Evolutionary conservation across 805 yeast genomes (phyloP).

Genomic region (Barnettozyma salicaria): DNA sequence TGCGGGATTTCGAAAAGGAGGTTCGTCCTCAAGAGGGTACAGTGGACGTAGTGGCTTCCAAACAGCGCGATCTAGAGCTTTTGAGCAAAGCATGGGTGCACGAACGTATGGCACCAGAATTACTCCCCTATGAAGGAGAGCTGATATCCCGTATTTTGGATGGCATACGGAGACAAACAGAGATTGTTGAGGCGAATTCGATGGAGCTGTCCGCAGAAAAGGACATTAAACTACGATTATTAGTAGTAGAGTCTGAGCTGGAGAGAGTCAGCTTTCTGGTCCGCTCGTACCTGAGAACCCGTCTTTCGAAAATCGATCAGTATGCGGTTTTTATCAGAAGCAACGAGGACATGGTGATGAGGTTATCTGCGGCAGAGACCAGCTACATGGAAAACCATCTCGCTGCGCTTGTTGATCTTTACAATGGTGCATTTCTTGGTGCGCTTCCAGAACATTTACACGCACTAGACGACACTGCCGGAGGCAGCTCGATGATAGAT

Average conservation of each 20-base stretch:
- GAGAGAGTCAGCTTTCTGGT: constrained; percentile 80
- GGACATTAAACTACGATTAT: constrained; percentile 69
- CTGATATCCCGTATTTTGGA: constrained; percentile 52
- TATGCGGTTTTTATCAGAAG: constrained; percentile 55
- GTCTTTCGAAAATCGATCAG: constrained; percentile 63
- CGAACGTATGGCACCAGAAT: constrained; percentile 82
- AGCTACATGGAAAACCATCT: constrained; percentile 66
- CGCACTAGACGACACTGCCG: constrained; percentile 68
- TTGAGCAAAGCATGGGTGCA: constrained; percentile 68
- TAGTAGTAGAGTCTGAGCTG: constrained; percentile 86
- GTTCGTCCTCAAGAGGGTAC: constrained; percentile 25
- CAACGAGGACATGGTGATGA: constrained; percentile 31
- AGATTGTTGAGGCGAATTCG: constrained; percentile 69
- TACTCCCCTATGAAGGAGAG: constrained; percentile 65
- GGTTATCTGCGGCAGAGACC: constrained; percentile 54
- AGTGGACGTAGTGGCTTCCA: constrained; percentile 18
- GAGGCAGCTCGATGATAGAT: constrained; percentile 67
- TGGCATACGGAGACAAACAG: constrained; percentile 65
- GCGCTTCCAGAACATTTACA: constrained; percentile 65
- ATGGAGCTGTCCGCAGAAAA: constrained; percentile 59
- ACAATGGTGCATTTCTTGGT: constrained; percentile 59
- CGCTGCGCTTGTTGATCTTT: constrained; percentile 54
- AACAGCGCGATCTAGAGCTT: constrained; percentile 35
- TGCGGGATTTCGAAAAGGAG: constrained; percentile 55
- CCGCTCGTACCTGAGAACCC: constrained; percentile 73